Evolutionary conservation across 805 yeast genomes (phyloP), one percentile per base, ranked within the genome.

Genomic region (Teunomyces pallodes): DNA sequence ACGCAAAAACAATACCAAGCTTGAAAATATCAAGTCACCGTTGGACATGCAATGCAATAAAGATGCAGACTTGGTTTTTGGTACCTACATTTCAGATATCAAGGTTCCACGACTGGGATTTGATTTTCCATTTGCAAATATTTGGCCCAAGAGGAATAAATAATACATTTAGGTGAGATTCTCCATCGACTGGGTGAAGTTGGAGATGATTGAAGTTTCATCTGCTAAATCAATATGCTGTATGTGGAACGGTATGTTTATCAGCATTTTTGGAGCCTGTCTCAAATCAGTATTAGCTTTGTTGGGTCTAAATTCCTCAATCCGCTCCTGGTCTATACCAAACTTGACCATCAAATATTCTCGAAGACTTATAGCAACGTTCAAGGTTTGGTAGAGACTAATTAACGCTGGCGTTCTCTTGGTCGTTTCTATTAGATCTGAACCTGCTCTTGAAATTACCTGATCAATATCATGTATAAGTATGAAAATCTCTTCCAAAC

Each of bases 401-500:
- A 20, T 42, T 42, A 14, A 13, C 10, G 9, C 42, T 13, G 14
- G 55, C 54, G 16, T 48, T 45, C 42, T 50, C 46, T 48, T 44
- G 24, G 61, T 38, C 46, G 46, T 45, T 48, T 64, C 61, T 5
- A 61, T 46, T 9, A 79, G 50, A 24, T 70, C 70, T 16, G 67
- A 54, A 2, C 80, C 82, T 36, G 75, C 74, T 3, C 67, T 62
- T 1, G 74, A 57, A 1, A 80, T 54, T 0, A 73, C 49, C 39
- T 70, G 60, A 46, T 82, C 82, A 31, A 83, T 56, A 1, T 68
- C 74, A 40, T 66, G 61, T 3, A 81, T 55, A 1, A 83, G 28
- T 0, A 67, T 49, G 41, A 76, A 72, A 0, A 80, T 74, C 45
- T 85, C 89, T 47, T 84, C 88, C 41, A 74, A 59, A 0, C 74